phyloP scores from a whole-genome alignment of 2,329 filamentous ascomycete species.

The Colletotrichum orchidophilum region DNA sequence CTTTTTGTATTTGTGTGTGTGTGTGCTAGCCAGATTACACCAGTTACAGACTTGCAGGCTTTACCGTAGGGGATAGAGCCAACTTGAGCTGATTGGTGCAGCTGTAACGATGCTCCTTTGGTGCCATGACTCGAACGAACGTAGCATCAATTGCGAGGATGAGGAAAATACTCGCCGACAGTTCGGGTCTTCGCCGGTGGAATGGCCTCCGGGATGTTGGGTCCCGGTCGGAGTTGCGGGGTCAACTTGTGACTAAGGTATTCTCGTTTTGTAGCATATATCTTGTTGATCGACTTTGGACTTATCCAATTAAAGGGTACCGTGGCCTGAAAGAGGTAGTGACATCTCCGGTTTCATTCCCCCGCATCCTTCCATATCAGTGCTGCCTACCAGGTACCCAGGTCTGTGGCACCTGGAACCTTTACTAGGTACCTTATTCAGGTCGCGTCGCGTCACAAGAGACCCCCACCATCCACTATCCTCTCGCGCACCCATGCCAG shows the following conservation, averaged over 20 bases:
- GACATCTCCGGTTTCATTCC: not conserved
- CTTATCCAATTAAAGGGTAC: not conserved
- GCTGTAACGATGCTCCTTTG: not conserved
- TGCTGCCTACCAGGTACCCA: not conserved
- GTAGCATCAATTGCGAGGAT: not conserved
- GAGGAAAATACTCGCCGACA: not conserved
- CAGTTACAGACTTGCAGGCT: not conserved
- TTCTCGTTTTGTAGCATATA: not conserved
- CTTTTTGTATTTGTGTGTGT: too few species aligned
- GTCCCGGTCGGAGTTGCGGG: not conserved
- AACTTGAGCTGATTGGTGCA: not conserved
- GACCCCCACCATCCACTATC: not conserved
- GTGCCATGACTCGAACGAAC: too few species aligned
- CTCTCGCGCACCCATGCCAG: not conserved
- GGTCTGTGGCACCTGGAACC: not conserved
- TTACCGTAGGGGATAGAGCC: not conserved
- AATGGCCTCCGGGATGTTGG: not conserved
- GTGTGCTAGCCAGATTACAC: not conserved
- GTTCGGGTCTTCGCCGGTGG: not conserved
- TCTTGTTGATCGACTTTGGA: too few species aligned
- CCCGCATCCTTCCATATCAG: not conserved
- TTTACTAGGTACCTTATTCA: not conserved
- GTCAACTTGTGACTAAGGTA: not conserved
- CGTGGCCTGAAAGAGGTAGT: not conserved
- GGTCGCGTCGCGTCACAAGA: conserved; percentile 11